Evolutionary conservation across 2,329 filamentous ascomycete genomes (phyloP), one percentile per base, ranked within the genome.

Genomic region (Lachnum nothofagi): DNA sequence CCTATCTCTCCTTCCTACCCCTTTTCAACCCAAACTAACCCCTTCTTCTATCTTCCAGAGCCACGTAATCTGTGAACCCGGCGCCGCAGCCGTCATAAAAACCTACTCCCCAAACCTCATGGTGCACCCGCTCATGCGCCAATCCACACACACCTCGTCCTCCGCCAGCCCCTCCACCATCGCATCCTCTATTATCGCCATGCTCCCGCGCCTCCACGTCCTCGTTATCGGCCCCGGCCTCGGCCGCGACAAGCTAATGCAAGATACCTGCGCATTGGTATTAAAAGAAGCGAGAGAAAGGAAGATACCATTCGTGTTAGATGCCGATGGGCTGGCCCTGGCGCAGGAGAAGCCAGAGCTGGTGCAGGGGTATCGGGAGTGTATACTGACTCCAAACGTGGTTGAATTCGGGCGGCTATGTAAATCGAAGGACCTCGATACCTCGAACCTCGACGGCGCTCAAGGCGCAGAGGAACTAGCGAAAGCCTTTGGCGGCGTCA

Each of bases 101-200:
- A 88, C 89, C 3, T 98, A 97, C 73, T 96, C 91, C 17, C 93
- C 93, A 2, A 96, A 97, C 67, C 77, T 98, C 23, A 98, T 98
- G 91, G 93, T 98, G 9, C 93, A 97, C 68, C 93, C 93, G 1
- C 80, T 96, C 58, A 91, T 98, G 82, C 86, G 89, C 24, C 88
- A 93, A 68, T 80, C 82, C 39, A 63, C 70, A 19, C 75, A 80
- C 59, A 70, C 79, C 45, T 66, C 70, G 20, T 67, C 72, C 42
- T 69, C 74, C 45, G 79, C 85, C 48, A 72, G 73, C 10, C 76
- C 85, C 1, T 74, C 72, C 10, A 65, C 72, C 46, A 76, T 95
- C 41, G 80, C 87, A 7, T 69, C 77, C 20, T 72, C 78, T 44
- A 85, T 97, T 56, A 78, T 91, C 52, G 80, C 78, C 51, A 86